Evolutionary conservation across 106 monocot species (phyloP).

Genomic region (Triglochin maritima): DNA sequence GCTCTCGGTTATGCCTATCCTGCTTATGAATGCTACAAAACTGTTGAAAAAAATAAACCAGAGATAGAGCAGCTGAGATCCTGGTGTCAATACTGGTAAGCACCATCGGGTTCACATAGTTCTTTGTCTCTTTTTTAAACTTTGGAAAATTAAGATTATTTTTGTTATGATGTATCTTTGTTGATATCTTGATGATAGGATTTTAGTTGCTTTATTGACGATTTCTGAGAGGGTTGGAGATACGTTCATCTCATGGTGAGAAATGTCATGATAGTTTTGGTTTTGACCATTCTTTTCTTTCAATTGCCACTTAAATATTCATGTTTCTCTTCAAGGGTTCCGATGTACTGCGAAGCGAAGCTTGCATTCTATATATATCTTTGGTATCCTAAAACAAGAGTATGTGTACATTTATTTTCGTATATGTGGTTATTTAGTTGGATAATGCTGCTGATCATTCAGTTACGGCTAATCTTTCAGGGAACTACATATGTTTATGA

Average conservation of each 20-base stretch:
- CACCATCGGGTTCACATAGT: background rate
- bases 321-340: slow-evolving; percentile 32
- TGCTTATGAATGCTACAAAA: slow-evolving; percentile 72
- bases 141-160: background rate
- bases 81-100: slow-evolving; percentile 79
- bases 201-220: slow-evolving; percentile 18
- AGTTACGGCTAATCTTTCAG: slow-evolving; percentile 11
- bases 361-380: slow-evolving; percentile 59
- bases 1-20: slow-evolving; percentile 71
- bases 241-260: slow-evolving; percentile 22
- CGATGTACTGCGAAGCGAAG: slow-evolving; percentile 51
- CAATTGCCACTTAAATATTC: background rate
- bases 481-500: slow-evolving; percentile 35
- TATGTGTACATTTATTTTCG: slow-evolving; percentile 2
- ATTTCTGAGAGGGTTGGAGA: slow-evolving; percentile 22
- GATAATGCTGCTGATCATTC: background rate
- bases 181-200: slow-evolving; percentile 4
- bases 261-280: background rate
- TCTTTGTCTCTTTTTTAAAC: background rate
- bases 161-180: background rate
- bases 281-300: background rate
- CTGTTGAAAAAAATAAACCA: slow-evolving; percentile 66
- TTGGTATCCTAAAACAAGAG: slow-evolving; percentile 72
- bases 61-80: slow-evolving; percentile 56
- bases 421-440: background rate